These are phyloP conservation scores for Coemansia sp. DNA, from an alignment of 192 early-diverging fungal genomes.

Conservation along the genomic window DNA sequence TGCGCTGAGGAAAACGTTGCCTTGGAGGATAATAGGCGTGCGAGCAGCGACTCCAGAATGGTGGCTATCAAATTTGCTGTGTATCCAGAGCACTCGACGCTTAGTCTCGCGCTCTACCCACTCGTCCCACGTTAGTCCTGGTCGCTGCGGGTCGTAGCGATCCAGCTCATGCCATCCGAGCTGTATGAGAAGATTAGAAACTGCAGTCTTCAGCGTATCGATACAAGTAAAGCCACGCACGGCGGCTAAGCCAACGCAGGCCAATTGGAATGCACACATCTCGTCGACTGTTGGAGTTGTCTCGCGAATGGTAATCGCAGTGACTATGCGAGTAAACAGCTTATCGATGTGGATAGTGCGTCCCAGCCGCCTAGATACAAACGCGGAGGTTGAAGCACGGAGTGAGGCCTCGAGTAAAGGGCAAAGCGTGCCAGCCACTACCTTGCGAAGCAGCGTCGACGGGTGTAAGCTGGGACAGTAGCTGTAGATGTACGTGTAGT, in stretches of 20 bases:
- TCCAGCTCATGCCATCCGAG: slow-evolving; percentile 46
- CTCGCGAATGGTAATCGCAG: slow-evolving; percentile 10
- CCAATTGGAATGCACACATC: slow-evolving; percentile 36
- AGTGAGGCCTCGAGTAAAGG: slow-evolving; percentile 27
- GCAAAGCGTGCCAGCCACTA: slow-evolving; percentile 18
- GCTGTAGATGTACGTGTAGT: slow-evolving; percentile 41
- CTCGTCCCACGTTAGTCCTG: slow-evolving; percentile 25
- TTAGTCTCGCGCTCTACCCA: slow-evolving; percentile 45
- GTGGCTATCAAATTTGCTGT: slow-evolving; percentile 29
- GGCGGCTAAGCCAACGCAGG: slow-evolving; percentile 15
- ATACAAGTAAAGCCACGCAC: slow-evolving; percentile 14
- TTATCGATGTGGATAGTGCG: slow-evolving; percentile 12
- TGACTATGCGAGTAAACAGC: slow-evolving; percentile 19
- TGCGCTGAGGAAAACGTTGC: slow-evolving; percentile 9
- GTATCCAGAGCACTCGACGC: slow-evolving; percentile 43
- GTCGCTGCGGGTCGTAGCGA: slow-evolving; percentile 4
- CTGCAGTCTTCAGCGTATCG: slow-evolving; percentile 26
- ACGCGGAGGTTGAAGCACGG: slow-evolving; percentile 24
- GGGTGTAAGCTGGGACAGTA: slow-evolving; percentile 41
- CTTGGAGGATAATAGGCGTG: slow-evolving; percentile 15
- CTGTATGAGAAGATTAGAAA: slow-evolving; percentile 29
- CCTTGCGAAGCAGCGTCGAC: slow-evolving; percentile 38
- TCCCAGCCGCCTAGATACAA: slow-evolving; percentile 16
- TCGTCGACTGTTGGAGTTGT: slow-evolving; percentile 24
- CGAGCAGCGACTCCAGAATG: slow-evolving; percentile 23